Conservation (phyloP, 1,139 yeast genomes). For the Candida sp. region DNA sequence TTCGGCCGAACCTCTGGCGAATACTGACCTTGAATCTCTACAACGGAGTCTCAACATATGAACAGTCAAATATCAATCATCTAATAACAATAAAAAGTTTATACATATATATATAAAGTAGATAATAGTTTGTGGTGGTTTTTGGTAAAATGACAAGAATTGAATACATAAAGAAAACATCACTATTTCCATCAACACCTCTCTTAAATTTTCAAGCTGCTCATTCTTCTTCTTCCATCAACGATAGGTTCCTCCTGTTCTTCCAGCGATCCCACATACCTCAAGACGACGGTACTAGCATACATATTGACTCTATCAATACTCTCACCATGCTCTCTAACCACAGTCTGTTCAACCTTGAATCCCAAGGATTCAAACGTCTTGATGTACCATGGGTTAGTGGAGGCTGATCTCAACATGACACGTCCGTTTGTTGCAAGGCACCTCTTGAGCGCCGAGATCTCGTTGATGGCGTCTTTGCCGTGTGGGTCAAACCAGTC, state of each 20-base stretch:
- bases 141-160: neutral
- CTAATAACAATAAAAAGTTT: neutral
- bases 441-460: slow-evolving; percentile 65
- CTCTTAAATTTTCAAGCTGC: slow-evolving; percentile 39
- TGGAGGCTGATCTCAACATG: slow-evolving; percentile 76
- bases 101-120: no score
- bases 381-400: slow-evolving; percentile 76
- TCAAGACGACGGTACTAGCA: slow-evolving; percentile 58
- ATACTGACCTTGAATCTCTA: no score
- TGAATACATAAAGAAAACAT: neutral
- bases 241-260: neutral
- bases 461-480: slow-evolving; percentile 66
- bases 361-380: slow-evolving; percentile 73
- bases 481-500: slow-evolving; percentile 84
- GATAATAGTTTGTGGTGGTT: no score
- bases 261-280: neutral
- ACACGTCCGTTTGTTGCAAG: slow-evolving; percentile 74
- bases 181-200: neutral
- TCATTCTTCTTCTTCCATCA: slow-evolving; percentile 37
- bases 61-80: neutral
- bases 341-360: slow-evolving; percentile 68
- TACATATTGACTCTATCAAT: slow-evolving; percentile 88
- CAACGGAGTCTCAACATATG: neutral
- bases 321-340: slow-evolving; percentile 62
- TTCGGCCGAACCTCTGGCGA: no score